Evolutionary conservation across 1,284 basidiomycete genomes (phyloP), one percentile per base, ranked within the genome.

Genomic region (Ceratobasidium theobromae): DNA sequence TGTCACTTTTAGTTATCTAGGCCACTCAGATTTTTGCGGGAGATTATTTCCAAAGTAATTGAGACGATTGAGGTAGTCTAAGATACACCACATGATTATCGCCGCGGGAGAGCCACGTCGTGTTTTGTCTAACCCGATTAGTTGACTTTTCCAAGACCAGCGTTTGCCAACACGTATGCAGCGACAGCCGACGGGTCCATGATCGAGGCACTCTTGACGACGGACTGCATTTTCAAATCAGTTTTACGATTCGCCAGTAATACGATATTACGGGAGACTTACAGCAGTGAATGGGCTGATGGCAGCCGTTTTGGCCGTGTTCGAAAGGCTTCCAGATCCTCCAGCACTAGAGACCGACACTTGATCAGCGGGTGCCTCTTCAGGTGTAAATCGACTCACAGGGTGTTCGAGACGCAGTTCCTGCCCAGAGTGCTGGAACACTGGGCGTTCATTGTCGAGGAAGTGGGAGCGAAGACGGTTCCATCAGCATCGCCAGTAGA

Each of bases 81-180:
- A n/a, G n/a, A n/a, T 38, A 16, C 16, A 8, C 16, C 35, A 8
- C 35, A 38, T 38, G 16, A 38, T 38, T 8, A 38, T 38, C 35
- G 8, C 35, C 35, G 16, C 8, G 35, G 8, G 16, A 16, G 9
- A 8, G 8, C 35, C 16, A 16, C 9, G 35, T 8, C 35, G 35
- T 16, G 16, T 38, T 8, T 8, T 16, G 35, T 16, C n/a, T n/a
- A n/a, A n/a, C n/a, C n/a, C n/a, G 8, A 38, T 38, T 35, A 54
- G 30, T 54, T 54, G 14, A 54, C 53, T 9, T 32, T 54, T 5
- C 53, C 53, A 18, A 25, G 6, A 21, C 53, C 53, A 14, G 53
- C 53, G 32, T 54, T 54, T 3, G 53, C 53, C 53, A 35, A 40
- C 18, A 54, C 53, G 30, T 54, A 54, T 4, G 53, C 27, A 12